phyloP scores from a whole-genome alignment of 495 filamentous ascomycete genomes.

The Aspergillus baeticus region DNA sequence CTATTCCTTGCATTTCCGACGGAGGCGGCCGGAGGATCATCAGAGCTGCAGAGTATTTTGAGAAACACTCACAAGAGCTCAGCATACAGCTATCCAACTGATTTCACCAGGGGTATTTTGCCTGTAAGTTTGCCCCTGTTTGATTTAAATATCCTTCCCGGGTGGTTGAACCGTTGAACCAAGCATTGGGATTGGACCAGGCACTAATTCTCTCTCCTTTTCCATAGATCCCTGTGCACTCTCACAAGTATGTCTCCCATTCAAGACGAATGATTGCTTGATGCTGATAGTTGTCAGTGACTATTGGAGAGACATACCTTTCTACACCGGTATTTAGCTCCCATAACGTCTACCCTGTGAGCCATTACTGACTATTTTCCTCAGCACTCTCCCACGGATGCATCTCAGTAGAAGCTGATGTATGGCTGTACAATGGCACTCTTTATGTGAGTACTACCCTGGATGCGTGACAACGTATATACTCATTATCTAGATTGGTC shows the following conservation, averaged over 20 bases:
- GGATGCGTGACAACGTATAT: background rate
- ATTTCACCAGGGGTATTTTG: slow-evolving; percentile 43
- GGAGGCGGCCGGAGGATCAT: slow-evolving; percentile 27
- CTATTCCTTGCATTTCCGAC: slow-evolving; percentile 26
- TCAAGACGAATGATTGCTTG: background rate
- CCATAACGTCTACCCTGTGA: no score
- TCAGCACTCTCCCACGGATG: slow-evolving; percentile 57
- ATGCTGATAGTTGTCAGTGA: slow-evolving; percentile 29
- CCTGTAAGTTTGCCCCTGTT: slow-evolving; percentile 32
- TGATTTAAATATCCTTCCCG: background rate
- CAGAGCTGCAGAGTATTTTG: slow-evolving; percentile 41
- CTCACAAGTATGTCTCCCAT: slow-evolving; percentile 36
- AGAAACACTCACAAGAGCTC: slow-evolving; percentile 41
- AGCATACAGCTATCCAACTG: slow-evolving; percentile 46
- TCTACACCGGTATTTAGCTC: slow-evolving; percentile 43
- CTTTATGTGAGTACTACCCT: slow-evolving; percentile 44
- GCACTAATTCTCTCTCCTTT: slow-evolving; percentile 12
- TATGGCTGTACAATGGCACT: slow-evolving; percentile 76
- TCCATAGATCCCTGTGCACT: slow-evolving; percentile 44
- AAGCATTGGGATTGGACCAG: background rate
- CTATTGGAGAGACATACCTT: slow-evolving; percentile 49
- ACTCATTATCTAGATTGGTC: slow-evolving; percentile 45
- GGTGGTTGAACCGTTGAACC: background rate
- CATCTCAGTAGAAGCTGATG: slow-evolving; percentile 77
- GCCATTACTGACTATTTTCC: no score